These are phyloP conservation scores for Penicillium macrosclerotiorum DNA, from an alignment of 495 filamentous ascomycete genomes.

Conservation along the genomic window DNA sequence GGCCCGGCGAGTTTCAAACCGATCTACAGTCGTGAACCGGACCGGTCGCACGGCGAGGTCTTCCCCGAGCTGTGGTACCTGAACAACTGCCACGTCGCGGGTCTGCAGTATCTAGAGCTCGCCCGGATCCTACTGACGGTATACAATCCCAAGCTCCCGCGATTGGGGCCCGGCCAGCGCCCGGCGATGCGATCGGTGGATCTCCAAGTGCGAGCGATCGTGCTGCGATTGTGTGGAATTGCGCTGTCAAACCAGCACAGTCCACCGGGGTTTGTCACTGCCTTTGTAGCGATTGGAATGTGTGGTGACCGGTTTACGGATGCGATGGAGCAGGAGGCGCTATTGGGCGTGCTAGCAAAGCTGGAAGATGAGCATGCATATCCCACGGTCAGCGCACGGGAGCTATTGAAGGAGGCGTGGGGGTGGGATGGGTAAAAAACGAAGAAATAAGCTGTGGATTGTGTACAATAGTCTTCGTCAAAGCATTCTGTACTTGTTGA, in stretches of 20 bases:
- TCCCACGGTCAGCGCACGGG: constrained; percentile 9
- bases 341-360: constrained; percentile 16
- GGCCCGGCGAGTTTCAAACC: constrained; percentile 24
- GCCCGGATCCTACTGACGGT: constrained; percentile 39
- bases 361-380: constrained; percentile 17
- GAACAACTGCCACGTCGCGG: constrained; percentile 35
- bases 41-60: constrained; percentile 18
- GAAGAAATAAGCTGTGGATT: neutral
- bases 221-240: constrained; percentile 28
- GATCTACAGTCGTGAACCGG: constrained; percentile 20
- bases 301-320: constrained; percentile 32
- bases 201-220: constrained; percentile 20
- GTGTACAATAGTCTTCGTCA: neutral
- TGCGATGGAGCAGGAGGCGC: constrained; percentile 22
- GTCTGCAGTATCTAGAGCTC: constrained; percentile 35
- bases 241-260: constrained; percentile 28
- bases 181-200: constrained; percentile 17
- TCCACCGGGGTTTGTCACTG: constrained; percentile 27
- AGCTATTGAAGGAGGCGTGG: constrained; percentile 12
- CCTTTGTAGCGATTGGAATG: constrained; percentile 28
- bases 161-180: constrained; percentile 26
- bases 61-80: constrained; percentile 43
- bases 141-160: constrained; percentile 38
- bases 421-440: constrained; percentile 14
- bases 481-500: neutral